Evolutionary conservation across 73 alveolate species (phyloP).

Genomic region (Paramecium tetraurelia): DNA sequence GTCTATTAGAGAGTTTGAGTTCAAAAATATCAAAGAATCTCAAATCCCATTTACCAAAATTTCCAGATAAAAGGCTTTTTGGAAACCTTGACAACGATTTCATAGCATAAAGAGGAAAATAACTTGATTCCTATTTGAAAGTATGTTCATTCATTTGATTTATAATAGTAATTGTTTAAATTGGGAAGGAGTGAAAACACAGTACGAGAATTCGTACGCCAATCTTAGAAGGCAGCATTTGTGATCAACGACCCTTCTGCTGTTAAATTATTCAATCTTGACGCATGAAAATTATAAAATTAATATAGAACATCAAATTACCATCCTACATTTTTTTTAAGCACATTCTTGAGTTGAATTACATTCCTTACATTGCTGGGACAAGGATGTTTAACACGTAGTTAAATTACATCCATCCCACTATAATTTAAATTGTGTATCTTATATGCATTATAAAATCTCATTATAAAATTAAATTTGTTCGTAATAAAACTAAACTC

Average conservation of each 20-base stretch:
- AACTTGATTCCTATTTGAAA: background rate
- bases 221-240: background rate
- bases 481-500: background rate
- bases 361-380: background rate
- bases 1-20: background rate
- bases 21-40: background rate
- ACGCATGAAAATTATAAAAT: background rate
- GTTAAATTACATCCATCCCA: background rate
- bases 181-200: slow-evolving; percentile 6
- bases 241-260: background rate
- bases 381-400: background rate
- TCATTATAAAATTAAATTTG: background rate
- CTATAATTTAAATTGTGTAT: background rate
- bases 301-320: background rate
- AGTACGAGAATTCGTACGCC: slow-evolving; percentile 28
- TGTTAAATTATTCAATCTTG: background rate
- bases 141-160: background rate
- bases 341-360: background rate
- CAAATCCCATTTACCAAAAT: background rate
- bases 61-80: background rate
- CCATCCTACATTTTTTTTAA: background rate
- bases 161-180: background rate
- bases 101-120: background rate
- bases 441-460: background rate
- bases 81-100: background rate